Evolutionary conservation across 1,284 basidiomycete species (phyloP).

Genomic region (Neonothopanus nambi): DNA sequence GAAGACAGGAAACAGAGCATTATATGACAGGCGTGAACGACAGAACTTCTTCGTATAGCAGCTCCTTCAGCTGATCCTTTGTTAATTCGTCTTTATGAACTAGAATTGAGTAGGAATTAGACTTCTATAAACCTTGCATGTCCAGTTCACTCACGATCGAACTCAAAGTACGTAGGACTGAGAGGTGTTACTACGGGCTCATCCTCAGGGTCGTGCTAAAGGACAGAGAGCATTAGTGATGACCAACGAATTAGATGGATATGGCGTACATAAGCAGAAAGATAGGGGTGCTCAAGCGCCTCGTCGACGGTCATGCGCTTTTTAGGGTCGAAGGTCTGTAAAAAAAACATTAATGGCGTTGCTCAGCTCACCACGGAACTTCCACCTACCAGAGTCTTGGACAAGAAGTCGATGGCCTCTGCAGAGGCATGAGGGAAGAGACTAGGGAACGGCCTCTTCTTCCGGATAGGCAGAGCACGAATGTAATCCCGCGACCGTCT

Average conservation of each 20-base stretch:
- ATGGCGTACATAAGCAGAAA: constrained; percentile 55
- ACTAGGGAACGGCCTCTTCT: constrained; percentile 57
- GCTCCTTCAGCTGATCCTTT: constrained; percentile 69
- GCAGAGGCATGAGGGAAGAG: constrained; percentile 72
- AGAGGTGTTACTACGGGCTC: constrained; percentile 91
- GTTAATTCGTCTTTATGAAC: constrained; percentile 85
- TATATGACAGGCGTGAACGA: constrained; percentile 8
- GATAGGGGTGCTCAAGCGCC: constrained; percentile 79
- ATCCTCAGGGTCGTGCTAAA: constrained; percentile 74
- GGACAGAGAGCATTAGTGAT: not conserved
- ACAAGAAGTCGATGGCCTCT: constrained; percentile 82
- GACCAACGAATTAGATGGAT: not conserved
- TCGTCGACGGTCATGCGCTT: constrained; percentile 85
- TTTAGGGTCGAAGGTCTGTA: constrained; percentile 80
- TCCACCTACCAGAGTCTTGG: constrained; percentile 70
- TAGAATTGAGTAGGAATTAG: constrained; percentile 5
- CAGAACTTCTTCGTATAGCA: constrained; percentile 61
- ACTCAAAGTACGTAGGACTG: constrained; percentile 91
- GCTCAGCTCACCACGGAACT: not conserved
- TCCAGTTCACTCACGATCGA: constrained; percentile 63
- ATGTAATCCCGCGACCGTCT: constrained; percentile 85
- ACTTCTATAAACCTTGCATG: constrained; percentile 2
- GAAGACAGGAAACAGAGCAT: not conserved
- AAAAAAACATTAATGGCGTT: not conserved
- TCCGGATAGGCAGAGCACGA: constrained; percentile 72